A percentile compares a stretch with the other conserved stretches of the same genome.
These are phyloP conservation scores for Lunasporangiospora selenospora DNA, from an alignment of 192 early-diverging fungal genomes.

Conservation along the genomic window DNA sequence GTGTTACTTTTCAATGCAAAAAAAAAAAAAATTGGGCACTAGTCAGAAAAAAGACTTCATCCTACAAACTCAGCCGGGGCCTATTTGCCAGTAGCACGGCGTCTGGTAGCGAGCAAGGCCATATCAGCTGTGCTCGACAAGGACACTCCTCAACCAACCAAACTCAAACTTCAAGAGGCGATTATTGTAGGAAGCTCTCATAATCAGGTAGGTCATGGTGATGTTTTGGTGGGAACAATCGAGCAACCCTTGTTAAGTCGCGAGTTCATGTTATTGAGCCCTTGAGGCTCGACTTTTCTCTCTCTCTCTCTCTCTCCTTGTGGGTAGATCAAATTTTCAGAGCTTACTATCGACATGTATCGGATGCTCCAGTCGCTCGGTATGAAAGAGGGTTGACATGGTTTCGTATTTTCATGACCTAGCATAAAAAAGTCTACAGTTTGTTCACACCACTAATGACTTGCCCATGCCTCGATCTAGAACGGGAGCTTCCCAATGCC, in stretches of 20 bases:
- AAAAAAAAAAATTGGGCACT: too few species aligned
- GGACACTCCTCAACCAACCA: constrained; percentile 54
- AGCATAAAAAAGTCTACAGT: too few species aligned
- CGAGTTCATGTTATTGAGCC: too few species aligned
- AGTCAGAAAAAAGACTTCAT: constrained; percentile 82
- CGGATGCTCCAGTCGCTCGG: constrained; percentile 94
- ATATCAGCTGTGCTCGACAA: constrained; percentile 60
- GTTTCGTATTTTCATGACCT: too few species aligned
- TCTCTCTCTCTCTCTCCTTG: neutral
- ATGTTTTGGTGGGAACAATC: too few species aligned
- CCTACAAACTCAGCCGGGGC: constrained; percentile 63
- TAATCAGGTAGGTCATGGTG: constrained; percentile 61
- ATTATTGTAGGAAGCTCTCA: constrained; percentile 96
- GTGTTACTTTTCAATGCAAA: too few species aligned
- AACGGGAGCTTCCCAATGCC: constrained; percentile 59
- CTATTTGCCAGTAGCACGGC: constrained; percentile 55
- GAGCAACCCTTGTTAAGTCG: too few species aligned
- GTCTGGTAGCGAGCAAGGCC: constrained; percentile 54
- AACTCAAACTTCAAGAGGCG: constrained; percentile 87
- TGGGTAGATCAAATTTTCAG: constrained; percentile 88
- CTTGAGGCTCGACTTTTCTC: too few species aligned
- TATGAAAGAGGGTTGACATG: too few species aligned
- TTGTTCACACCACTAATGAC: too few species aligned
- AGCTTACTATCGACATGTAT: constrained; percentile 97
- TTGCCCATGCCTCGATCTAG: constrained; percentile 34